Percentiles rank a stretch among this genome's conserved stretches.
These are phyloP conservation scores for Terfezia claveryi DNA, from an alignment of 495 filamentous ascomycete genomes.

Conservation along the genomic window DNA sequence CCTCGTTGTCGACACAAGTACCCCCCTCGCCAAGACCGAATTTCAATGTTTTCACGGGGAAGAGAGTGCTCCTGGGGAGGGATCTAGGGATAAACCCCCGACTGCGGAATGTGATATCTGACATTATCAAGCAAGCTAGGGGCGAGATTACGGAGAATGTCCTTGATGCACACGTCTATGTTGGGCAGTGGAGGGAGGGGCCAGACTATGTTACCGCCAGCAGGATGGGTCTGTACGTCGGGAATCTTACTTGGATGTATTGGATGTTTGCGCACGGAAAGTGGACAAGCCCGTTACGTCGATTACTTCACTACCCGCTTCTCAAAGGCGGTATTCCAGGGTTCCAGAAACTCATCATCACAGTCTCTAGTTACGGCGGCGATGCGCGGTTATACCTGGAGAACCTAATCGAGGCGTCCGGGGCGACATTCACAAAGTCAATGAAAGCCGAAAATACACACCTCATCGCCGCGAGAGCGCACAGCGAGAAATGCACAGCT, in stretches of 20 bases:
- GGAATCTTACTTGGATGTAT: conserved; percentile 85
- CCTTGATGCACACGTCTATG: conserved; percentile 53
- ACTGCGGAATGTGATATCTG: conserved; percentile 41
- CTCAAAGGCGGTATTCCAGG: conserved; percentile 52
- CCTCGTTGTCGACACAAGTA: background rate
- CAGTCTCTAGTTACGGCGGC: conserved; percentile 85
- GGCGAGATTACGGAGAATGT: conserved; percentile 44
- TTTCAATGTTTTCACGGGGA: conserved; percentile 43
- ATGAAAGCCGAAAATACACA: conserved; percentile 90
- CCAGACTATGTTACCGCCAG: conserved; percentile 55
- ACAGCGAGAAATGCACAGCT: conserved; percentile 76
- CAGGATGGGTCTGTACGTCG: conserved; percentile 53
- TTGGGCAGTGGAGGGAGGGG: conserved; percentile 75
- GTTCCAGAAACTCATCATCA: conserved; percentile 51
- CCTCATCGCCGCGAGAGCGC: conserved; percentile 57
- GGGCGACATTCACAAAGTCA: conserved; percentile 73
- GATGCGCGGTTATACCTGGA: conserved; percentile 87
- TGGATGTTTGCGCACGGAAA: conserved; percentile 68
- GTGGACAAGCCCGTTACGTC: conserved; percentile 61
- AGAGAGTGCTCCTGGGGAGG: conserved; percentile 40
- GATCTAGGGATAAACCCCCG: conserved; percentile 50
- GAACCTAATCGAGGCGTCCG: conserved; percentile 62
- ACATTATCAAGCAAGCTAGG: conserved; percentile 43
- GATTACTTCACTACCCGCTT: conserved; percentile 76
- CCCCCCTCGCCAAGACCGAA: conserved; percentile 1